Base-by-base conservation (phyloP, 2,329 filamentous ascomycete species). In the Fusarium sp. region DNA sequence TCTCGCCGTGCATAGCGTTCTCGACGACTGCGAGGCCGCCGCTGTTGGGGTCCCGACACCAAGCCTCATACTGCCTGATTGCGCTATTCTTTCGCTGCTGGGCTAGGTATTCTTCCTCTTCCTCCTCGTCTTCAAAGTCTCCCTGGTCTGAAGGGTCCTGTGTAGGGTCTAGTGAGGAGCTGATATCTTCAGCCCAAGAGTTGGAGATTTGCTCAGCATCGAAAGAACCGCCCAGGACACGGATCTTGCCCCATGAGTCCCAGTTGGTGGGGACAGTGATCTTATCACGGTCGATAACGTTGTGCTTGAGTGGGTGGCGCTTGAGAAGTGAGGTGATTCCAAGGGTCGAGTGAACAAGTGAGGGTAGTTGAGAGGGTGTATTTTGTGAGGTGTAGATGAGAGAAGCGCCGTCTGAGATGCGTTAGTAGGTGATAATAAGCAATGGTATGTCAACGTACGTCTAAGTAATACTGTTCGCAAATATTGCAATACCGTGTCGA, bases 191-290 rank as follows among this genome's bases (percentile, higher is more conserved):
- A 2, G 93, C 92, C 97, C 97, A 99, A 59, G 92, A 94, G 68
- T 92, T 89, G 77, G 94, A 97, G 50, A 97, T 88, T 16, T 90
- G 89, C 85, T 99, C 97, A 24, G 97, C 94, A 76, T 98, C 95
- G 78, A 98, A 98, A 0, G 92, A 94, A 80, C 98, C 97, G 64
- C 95, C 91, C 31, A 98, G 87, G 52, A 98, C 95, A 48, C 96
- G 90, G 69, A 99, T 98, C 84, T 98, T 99, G 69, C 95, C 95
- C 94, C 95, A 98, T 0, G 95, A 98, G 83, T 99, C 97, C 97
- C 97, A 99, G 82, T 98, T 98, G 18, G 95, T 93, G 2, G 96
- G 96, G 1, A 99, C 94, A 6, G 98, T 88, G 64, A 99, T 95
- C 87, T 97, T 97, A 82, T 98, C 95, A 69, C 96, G 90, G 84